phyloP scores from a whole-genome alignment of 108 stramenopile genomes.

The Schizochytrium sp. region DNA sequence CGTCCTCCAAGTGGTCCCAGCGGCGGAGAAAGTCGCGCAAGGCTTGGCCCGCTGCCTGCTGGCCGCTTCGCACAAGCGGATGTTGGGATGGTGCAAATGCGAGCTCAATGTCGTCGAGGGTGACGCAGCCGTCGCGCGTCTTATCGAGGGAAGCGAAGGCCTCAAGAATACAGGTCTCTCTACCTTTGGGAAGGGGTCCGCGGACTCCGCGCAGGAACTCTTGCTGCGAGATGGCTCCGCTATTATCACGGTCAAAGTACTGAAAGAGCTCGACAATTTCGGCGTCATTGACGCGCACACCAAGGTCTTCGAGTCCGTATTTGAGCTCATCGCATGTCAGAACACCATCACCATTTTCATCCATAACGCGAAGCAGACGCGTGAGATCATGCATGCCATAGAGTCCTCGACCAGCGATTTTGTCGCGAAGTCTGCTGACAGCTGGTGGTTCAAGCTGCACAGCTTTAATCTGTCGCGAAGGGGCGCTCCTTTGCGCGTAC shows the following conservation, averaged over 20 bases:
- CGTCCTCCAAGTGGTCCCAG: background rate
- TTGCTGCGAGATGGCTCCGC: background rate
- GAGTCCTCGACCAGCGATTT: background rate
- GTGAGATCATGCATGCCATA: background rate
- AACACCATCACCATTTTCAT: background rate
- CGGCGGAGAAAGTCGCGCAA: background rate
- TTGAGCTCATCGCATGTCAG: background rate
- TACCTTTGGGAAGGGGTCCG: background rate
- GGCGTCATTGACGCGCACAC: background rate
- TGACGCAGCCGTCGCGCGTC: background rate
- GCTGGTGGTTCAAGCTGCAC: background rate
- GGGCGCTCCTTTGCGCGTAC: no score
- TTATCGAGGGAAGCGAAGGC: background rate
- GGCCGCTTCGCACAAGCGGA: background rate
- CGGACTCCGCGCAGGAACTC: conserved; percentile 4
- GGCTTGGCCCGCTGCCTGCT: background rate
- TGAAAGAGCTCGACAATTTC: background rate
- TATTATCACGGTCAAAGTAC: background rate
- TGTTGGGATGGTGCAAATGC: background rate
- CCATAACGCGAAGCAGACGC: background rate
- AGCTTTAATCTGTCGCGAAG: background rate
- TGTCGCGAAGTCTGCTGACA: background rate
- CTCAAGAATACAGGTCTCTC: background rate
- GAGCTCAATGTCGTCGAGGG: background rate
- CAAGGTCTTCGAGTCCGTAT: background rate